These are phyloP conservation scores for Scheffersomyces lignosus DNA, from an alignment of 805 yeast genomes.

Conservation along the genomic window DNA sequence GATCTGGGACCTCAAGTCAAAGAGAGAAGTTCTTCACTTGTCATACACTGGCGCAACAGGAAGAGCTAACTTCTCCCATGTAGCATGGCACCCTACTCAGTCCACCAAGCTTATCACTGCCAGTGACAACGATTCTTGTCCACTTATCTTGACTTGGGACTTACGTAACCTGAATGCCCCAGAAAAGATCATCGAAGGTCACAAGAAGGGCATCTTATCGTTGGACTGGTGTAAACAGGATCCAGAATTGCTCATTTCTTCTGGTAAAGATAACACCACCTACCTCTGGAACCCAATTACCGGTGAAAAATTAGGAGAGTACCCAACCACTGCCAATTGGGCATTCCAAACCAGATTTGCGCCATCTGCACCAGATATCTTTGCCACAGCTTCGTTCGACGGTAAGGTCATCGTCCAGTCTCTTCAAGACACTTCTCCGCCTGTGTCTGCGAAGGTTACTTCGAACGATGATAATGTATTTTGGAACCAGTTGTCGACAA, in stretches of 20 bases:
- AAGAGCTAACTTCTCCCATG: slow-evolving; percentile 72
- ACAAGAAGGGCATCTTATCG: slow-evolving; percentile 82
- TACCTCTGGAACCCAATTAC: slow-evolving; percentile 85
- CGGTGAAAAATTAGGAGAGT: slow-evolving; percentile 75
- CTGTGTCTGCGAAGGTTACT: slow-evolving; percentile 44
- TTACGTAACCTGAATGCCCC: slow-evolving; percentile 93
- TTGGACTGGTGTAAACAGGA: slow-evolving; percentile 93
- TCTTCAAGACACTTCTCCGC: slow-evolving; percentile 79
- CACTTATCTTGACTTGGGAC: slow-evolving; percentile 89
- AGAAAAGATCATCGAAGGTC: slow-evolving; percentile 71
- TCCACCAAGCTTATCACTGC: slow-evolving; percentile 88
- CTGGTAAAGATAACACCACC: slow-evolving; percentile 89
- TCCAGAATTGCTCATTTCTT: slow-evolving; percentile 73
- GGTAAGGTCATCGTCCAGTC: slow-evolving; percentile 81
- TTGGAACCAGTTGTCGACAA: slow-evolving; percentile 75
- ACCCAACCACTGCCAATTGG: slow-evolving; percentile 94
- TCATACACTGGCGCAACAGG: slow-evolving; percentile 59
- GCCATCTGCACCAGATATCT: slow-evolving; percentile 82
- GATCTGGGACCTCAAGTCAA: slow-evolving; percentile 89
- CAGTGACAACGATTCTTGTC: slow-evolving; percentile 74
- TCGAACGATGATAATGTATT: slow-evolving; percentile 68
- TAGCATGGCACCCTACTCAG: slow-evolving; percentile 93
- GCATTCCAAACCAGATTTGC: slow-evolving; percentile 86
- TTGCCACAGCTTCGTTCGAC: slow-evolving; percentile 87
- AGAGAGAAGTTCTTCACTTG: slow-evolving; percentile 85